Percentiles rank a stretch among this genome's conserved stretches.
These are phyloP conservation scores for Pilatotrama ljubarskyi DNA, from an alignment of 768 basidiomycete genomes.

Conservation along the genomic window DNA sequence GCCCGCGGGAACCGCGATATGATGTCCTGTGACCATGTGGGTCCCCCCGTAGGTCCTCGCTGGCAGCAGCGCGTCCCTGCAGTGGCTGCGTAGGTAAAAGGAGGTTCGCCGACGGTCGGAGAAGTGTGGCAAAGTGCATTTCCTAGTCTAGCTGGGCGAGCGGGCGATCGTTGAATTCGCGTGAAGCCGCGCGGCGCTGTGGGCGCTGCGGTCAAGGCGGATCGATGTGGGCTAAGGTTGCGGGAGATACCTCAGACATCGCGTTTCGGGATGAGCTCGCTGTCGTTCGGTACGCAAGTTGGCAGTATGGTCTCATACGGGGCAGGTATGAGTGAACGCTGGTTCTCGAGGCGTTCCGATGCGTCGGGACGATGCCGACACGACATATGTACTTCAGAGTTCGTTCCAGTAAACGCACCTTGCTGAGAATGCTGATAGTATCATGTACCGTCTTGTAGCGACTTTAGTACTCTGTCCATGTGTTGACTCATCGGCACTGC, in stretches of 20 bases:
- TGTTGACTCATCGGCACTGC: too few relatives aligned
- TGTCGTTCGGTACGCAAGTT: too few relatives aligned
- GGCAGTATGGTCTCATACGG: neutral
- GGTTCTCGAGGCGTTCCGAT: neutral
- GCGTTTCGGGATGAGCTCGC: neutral
- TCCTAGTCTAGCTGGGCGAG: neutral
- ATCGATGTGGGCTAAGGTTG: neutral
- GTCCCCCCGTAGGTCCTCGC: conserved; percentile 10
- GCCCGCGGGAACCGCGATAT: neutral
- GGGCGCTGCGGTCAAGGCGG: conserved; percentile 9
- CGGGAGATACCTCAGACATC: neutral
- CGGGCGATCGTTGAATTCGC: neutral
- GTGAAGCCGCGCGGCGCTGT: neutral
- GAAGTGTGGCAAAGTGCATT: neutral
- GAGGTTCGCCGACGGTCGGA: neutral
- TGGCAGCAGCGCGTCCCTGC: neutral
- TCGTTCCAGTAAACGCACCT: too few relatives aligned
- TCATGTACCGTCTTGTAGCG: too few relatives aligned
- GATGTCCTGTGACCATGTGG: conserved; percentile 1
- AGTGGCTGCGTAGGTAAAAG: neutral
- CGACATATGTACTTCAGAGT: too few relatives aligned
- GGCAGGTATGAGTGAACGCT: neutral
- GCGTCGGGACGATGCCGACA: neutral
- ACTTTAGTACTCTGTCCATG: too few relatives aligned
- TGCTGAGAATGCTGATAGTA: too few relatives aligned